Evolutionary conservation across 1,284 basidiomycete species (phyloP), one percentile per base, ranked within the genome.

Genomic region (Ceratobasidium sp.): DNA sequence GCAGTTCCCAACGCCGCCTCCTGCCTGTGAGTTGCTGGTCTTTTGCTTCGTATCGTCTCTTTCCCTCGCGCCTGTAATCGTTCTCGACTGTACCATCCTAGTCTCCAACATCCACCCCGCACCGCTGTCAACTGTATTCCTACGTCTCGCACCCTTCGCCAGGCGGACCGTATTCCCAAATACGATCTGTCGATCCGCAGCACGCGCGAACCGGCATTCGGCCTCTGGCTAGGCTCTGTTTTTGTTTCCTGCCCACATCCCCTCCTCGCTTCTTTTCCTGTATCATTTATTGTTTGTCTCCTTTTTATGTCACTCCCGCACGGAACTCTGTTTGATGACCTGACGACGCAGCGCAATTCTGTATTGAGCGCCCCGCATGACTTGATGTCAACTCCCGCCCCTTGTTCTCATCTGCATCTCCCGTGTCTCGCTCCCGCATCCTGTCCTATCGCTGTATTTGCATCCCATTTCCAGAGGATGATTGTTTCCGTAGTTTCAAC

Each of bases 401-500:
- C 39, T 24, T 54, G 51, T 68, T 34, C 54, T 13, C 27, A 53
- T 39, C 49, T 3, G 9, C 19, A 51, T 51, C 63, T 22, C 48
- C 62, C 27, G n/a, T 51, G 31, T 66, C 49, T 65, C 63, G 11
- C 43, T 34, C 54, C 51, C n/a, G 54, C 34, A 58, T 58, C 31
- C 53, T 43, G 24, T 51, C 24, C 43, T 51, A 16, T 51, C 48
- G 0, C 48, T 43, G 59, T 41, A 62, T 62, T 31, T 62, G 34
- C 64, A 68, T 68, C 64, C 64, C 64, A 54, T 54, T 68, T 68
- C 64, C 64, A 68, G 64, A 54, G 64, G 64, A 61, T 61, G 59
- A 24, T 24, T 61, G 59, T 61, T 61, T 61, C 59, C 14, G 22
- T 61, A 61, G 59, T 43, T 68, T 19, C 59, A 41, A 39, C 64